Conservation (phyloP, 495 filamentous ascomycete species). For the Penicillium argentinense region DNA sequence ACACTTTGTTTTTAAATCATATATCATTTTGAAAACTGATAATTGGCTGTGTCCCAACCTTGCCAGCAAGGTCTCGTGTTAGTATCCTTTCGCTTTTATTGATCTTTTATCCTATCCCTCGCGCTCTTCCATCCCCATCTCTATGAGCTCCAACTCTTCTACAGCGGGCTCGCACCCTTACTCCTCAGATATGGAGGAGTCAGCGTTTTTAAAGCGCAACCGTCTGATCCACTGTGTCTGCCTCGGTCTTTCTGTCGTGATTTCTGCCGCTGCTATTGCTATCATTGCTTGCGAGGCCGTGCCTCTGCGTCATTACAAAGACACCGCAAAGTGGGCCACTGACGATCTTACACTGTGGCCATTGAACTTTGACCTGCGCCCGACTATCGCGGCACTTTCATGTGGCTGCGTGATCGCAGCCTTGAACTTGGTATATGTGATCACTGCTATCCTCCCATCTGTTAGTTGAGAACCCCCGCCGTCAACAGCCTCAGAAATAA, state of each 20-base stretch:
- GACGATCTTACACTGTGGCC: slow-evolving; percentile 51
- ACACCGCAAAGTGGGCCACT: slow-evolving; percentile 33
- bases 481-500: neutral
- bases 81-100: neutral
- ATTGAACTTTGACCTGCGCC: slow-evolving; percentile 47
- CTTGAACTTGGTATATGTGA: slow-evolving; percentile 41
- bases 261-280: slow-evolving; percentile 33
- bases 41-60: slow-evolving; percentile 7
- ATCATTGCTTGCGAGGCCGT: slow-evolving; percentile 43
- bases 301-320: slow-evolving; percentile 40
- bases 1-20: too few relatives aligned
- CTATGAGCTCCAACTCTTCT: slow-evolving; percentile 30
- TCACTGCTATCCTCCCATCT: slow-evolving; percentile 42
- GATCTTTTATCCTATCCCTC: neutral
- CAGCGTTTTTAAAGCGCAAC: slow-evolving; percentile 36
- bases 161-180: slow-evolving; percentile 29
- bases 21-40: slow-evolving; percentile 2
- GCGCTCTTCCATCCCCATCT: neutral
- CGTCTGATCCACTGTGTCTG: slow-evolving; percentile 38
- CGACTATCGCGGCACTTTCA: slow-evolving; percentile 42
- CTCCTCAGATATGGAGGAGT: slow-evolving; percentile 38
- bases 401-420: slow-evolving; percentile 44
- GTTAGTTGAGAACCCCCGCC: slow-evolving; percentile 24
- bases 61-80: slow-evolving; percentile 22
- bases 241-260: slow-evolving; percentile 36